These are phyloP conservation scores for Talaromyces rugulosus DNA, from an alignment of 2,329 filamentous ascomycete genomes.

Conservation along the genomic window DNA sequence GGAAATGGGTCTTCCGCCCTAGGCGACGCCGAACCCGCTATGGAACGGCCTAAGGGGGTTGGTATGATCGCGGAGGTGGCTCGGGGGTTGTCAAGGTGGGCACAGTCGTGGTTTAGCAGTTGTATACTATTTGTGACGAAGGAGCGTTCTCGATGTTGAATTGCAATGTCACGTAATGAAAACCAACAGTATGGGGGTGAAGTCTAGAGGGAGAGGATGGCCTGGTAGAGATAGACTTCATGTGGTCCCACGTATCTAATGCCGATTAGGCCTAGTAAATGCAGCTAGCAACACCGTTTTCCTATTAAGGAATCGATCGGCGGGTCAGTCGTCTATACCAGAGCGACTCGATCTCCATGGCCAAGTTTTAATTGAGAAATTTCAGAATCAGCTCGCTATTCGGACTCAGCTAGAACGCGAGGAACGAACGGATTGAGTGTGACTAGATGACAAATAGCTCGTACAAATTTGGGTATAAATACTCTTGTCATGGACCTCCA, in stretches of 20 bases:
- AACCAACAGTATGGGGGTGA: neutral
- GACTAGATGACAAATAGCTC: neutral
- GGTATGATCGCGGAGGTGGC: neutral
- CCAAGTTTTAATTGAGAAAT: neutral
- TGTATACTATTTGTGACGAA: too few species aligned
- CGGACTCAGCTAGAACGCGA: neutral
- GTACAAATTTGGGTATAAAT: neutral
- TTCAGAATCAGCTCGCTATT: neutral
- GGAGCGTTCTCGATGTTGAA: too few species aligned
- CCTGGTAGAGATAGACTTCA: neutral
- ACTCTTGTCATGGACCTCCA: neutral
- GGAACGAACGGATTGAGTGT: neutral
- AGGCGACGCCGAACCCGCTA: neutral
- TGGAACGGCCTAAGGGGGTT: neutral
- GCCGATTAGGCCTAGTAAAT: neutral
- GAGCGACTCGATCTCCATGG: neutral
- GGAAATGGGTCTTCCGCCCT: neutral
- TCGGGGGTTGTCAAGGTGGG: neutral
- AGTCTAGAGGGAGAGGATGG: neutral
- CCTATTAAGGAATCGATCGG: neutral
- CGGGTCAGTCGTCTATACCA: neutral
- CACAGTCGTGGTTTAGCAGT: too few species aligned
- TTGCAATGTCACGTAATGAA: too few species aligned
- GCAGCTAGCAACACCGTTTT: conserved; percentile 6
- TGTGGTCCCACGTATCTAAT: neutral